A percentile compares a stretch with the other conserved stretches of the same genome.
Conservation (phyloP, 768 basidiomycete species). For the Lepiota brunneoincarnata region DNA sequence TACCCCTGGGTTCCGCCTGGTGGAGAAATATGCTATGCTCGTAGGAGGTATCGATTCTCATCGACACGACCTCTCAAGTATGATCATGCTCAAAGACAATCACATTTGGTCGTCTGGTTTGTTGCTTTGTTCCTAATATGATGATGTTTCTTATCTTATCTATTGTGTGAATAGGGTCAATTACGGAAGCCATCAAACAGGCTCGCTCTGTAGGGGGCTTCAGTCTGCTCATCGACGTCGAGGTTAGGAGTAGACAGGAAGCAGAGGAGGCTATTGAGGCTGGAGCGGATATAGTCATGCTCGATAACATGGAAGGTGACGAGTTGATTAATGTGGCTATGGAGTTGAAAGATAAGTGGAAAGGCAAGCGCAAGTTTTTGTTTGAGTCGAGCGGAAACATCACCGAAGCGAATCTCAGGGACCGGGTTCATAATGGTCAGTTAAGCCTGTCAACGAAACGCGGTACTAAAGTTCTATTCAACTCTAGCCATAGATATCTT, state of each 20-base stretch:
- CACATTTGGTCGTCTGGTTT: slow-evolving; percentile 96
- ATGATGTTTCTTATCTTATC: slow-evolving; percentile 10
- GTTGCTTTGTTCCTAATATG: slow-evolving; percentile 16
- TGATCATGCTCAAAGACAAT: slow-evolving; percentile 99
- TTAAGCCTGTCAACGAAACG: slow-evolving; percentile 2
- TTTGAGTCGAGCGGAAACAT: slow-evolving; percentile 96
- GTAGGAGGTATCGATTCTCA: slow-evolving; percentile 96
- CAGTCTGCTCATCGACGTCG: slow-evolving; percentile 88
- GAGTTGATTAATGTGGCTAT: slow-evolving; percentile 67
- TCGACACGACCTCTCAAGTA: slow-evolving; percentile 93
- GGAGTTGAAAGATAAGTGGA: slow-evolving; percentile 76
- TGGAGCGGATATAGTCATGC: slow-evolving; percentile 93
- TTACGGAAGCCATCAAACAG: slow-evolving; percentile 80
- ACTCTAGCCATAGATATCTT: slow-evolving; percentile 87
- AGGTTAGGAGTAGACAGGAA: slow-evolving; percentile 84
- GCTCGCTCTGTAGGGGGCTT: slow-evolving; percentile 93
- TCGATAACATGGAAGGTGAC: slow-evolving; percentile 87
- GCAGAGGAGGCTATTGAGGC: slow-evolving; percentile 97
- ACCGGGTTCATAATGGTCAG: slow-evolving; percentile 80
- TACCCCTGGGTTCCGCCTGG: slow-evolving; percentile 93
- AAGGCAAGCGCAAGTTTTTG: slow-evolving; percentile 76
- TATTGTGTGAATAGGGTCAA: slow-evolving; percentile 59
- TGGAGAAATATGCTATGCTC: slow-evolving; percentile 98
- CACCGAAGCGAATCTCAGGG: slow-evolving; percentile 81
- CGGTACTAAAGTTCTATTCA: neutral